Percentiles rank a stretch among this genome's conserved stretches.
phyloP scores from a whole-genome alignment of 371 early-diverging fungal genomes.

The Syncephalastrum contaminatum region DNA sequence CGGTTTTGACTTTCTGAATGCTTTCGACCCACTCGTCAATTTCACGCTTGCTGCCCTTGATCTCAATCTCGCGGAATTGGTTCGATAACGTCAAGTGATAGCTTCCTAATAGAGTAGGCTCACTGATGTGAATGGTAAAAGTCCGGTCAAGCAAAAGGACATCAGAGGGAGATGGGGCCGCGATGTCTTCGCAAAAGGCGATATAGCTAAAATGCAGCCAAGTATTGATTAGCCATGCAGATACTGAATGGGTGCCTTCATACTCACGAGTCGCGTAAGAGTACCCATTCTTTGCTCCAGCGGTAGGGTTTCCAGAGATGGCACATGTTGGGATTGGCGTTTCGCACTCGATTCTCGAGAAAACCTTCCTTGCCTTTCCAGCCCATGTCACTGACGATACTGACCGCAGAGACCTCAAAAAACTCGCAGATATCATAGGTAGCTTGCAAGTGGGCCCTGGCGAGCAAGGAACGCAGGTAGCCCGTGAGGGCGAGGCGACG shows the following conservation, averaged over 20 bases:
- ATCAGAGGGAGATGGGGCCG: conserved; percentile 50
- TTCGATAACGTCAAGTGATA: conserved; percentile 58
- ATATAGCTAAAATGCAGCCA: conserved; percentile 36
- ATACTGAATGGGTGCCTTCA: not conserved
- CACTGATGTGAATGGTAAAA: conserved; percentile 27
- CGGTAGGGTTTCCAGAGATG: conserved; percentile 29
- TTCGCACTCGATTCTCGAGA: conserved; percentile 59
- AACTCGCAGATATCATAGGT: conserved; percentile 78
- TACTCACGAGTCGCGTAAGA: conserved; percentile 72
- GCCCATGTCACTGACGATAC: conserved; percentile 73
- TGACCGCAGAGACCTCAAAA: conserved; percentile 74
- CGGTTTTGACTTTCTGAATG: conserved; percentile 53
- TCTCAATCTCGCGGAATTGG: conserved; percentile 60
- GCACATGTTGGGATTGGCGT: conserved; percentile 42
- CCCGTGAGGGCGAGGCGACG: conserved; percentile 66
- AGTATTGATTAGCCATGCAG: not conserved
- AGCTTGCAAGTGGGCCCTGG: conserved; percentile 57
- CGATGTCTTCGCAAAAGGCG: conserved; percentile 53
- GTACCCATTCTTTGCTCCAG: conserved; percentile 74
- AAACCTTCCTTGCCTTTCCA: conserved; percentile 88
- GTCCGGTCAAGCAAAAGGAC: conserved; percentile 40
- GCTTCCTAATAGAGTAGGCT: no score
- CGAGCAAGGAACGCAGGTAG: conserved; percentile 60
- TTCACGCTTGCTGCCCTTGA: conserved; percentile 64
- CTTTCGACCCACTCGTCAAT: conserved; percentile 67